Evolutionary conservation across 768 basidiomycete species (phyloP).

Genomic region (Fibroporia radiculosa): DNA sequence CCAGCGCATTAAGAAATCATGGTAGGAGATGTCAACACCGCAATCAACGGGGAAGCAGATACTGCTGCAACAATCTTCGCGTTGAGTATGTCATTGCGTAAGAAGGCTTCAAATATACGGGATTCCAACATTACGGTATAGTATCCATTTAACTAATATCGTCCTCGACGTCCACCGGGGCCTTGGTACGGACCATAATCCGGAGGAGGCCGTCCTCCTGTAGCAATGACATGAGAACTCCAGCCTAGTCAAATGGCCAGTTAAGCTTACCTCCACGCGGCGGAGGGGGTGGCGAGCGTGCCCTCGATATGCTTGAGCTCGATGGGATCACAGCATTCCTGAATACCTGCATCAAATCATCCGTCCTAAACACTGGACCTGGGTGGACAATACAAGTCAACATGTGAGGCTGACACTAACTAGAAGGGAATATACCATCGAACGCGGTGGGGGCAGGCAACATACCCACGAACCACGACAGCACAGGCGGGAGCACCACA

Average conservation of each 20-base stretch:
- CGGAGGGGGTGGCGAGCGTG: constrained; percentile 48
- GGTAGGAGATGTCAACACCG: no score
- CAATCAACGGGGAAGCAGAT: no score
- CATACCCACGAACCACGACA: constrained; percentile 80
- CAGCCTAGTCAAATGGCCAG: background rate
- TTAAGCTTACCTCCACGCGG: constrained; percentile 35
- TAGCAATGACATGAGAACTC: background rate
- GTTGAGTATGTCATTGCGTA: no score
- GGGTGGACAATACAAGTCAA: constrained; percentile 7
- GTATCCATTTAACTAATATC: constrained; percentile 32
- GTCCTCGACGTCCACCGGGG: constrained; percentile 41
- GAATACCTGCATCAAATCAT: constrained; percentile 84
- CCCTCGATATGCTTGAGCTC: constrained; percentile 36
- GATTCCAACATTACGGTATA: no score
- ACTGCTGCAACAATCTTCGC: no score
- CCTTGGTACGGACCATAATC: constrained; percentile 85
- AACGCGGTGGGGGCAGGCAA: constrained; percentile 69
- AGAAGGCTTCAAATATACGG: no score
- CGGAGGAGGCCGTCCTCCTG: constrained; percentile 69
- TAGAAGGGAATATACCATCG: constrained; percentile 57
- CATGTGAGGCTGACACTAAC: constrained; percentile 2
- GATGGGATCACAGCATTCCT: constrained; percentile 70
- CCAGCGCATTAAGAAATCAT: no score
- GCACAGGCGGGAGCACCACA: constrained; percentile 35
- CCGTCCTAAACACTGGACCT: constrained; percentile 88